Percentiles rank a stretch among this genome's conserved stretches.
Evolutionary conservation across 441 rosid genomes (phyloP).

Genomic region (Erodium moschatum): DNA sequence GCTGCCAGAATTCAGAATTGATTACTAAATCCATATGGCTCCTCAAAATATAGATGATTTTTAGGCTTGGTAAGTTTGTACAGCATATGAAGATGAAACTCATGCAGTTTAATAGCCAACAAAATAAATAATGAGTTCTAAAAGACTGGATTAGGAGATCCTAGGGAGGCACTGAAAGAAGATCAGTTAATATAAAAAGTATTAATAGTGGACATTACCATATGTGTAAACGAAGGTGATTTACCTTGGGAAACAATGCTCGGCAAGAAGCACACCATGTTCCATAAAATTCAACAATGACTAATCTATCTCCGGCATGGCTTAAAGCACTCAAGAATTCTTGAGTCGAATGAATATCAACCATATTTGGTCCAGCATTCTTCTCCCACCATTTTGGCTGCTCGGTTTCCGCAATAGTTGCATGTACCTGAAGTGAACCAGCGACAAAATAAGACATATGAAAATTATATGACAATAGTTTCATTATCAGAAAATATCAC

Average conservation of each 20-base stretch:
- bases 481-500: not conserved
- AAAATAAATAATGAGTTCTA: not conserved
- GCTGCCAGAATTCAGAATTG: constrained; percentile 32
- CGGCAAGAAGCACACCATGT: constrained; percentile 98
- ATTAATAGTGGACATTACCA: not conserved
- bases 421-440: constrained; percentile 43
- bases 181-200: not conserved
- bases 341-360: constrained; percentile 82
- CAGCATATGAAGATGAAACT: not conserved
- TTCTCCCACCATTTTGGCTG: constrained; percentile 98
- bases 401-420: constrained; percentile 58
- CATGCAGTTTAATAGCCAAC: not conserved
- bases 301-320: constrained; percentile 78
- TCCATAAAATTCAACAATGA: constrained; percentile 94
- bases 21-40: too few species aligned
- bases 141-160: too few species aligned
- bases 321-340: constrained; percentile 72
- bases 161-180: not conserved
- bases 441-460: not conserved
- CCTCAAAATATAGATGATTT: not conserved
- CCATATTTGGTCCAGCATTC: constrained; percentile 78
- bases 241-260: constrained; percentile 82
- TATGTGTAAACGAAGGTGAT: constrained; percentile 8
- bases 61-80: not conserved
- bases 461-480: not conserved